These are phyloP conservation scores for Cucumis cinereus DNA, from an alignment of 306 rosid genomes.

Conservation along the genomic window DNA sequence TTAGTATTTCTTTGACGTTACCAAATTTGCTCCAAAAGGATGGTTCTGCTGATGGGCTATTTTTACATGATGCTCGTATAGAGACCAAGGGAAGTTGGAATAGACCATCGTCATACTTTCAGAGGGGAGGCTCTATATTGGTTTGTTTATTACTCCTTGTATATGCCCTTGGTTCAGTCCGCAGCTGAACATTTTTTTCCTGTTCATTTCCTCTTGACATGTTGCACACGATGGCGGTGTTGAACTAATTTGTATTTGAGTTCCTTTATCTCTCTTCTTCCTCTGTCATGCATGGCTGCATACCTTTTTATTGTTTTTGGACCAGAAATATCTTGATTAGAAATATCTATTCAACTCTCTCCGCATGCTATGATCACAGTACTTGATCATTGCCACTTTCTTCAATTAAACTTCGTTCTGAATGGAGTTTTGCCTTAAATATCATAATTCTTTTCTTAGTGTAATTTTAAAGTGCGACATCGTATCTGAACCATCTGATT, in stretches of 20 bases:
- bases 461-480: not conserved
- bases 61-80: slow-evolving; percentile 40
- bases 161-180: slow-evolving; percentile 5
- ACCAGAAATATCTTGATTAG: not conserved
- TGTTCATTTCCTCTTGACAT: not conserved
- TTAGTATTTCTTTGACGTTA: slow-evolving; percentile 54
- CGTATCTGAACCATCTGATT: not conserved
- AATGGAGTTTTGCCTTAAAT: not conserved
- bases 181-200: not conserved
- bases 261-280: not conserved
- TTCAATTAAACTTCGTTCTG: not conserved
- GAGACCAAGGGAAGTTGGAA: slow-evolving; percentile 61
- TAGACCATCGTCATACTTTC: slow-evolving; percentile 51
- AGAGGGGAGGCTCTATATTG: slow-evolving; percentile 52
- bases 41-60: slow-evolving; percentile 27
- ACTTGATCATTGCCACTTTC: not conserved
- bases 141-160: slow-evolving; percentile 46
- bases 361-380: not conserved
- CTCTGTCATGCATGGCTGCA: not conserved
- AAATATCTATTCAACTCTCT: not conserved
- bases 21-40: slow-evolving; percentile 43
- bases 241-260: not conserved
- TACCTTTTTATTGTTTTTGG: not conserved
- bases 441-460: not conserved
- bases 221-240: not conserved